A percentile compares a stretch with the other conserved stretches of the same genome.
Evolutionary conservation across 441 rosid genomes (phyloP).

Genomic region (Corymbia calophylla): DNA sequence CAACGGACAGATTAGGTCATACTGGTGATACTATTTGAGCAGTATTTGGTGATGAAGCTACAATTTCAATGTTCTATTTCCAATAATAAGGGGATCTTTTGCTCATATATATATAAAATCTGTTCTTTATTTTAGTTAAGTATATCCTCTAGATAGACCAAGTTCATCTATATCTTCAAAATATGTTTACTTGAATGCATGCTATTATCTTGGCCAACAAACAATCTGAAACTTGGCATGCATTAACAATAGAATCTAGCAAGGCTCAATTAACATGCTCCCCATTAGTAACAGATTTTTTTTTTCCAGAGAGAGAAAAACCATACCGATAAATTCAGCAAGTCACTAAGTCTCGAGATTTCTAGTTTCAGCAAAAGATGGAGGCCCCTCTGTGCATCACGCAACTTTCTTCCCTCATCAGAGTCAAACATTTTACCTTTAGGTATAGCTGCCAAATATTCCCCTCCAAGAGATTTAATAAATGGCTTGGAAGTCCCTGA

Average conservation of each 20-base stretch:
- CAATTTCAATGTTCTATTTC: neutral
- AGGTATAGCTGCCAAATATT: constrained; percentile 21
- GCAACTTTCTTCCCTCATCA: constrained; percentile 22
- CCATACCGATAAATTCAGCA: constrained; percentile 62
- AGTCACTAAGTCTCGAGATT: constrained; percentile 58
- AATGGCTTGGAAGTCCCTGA: neutral
- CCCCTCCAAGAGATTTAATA: constrained; percentile 4
- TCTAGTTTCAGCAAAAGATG: constrained; percentile 52
- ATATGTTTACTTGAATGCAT: no score
- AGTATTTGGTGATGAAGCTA: neutral
- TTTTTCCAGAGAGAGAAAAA: constrained; percentile 14
- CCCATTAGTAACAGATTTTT: constrained; percentile 5
- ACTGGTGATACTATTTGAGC: neutral
- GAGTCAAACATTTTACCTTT: constrained; percentile 24
- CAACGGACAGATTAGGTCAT: neutral
- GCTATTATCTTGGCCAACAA: neutral
- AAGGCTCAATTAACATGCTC: neutral
- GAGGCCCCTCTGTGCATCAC: constrained; percentile 53
- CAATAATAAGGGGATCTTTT: neutral
- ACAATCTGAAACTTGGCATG: neutral
- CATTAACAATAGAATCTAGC: neutral
- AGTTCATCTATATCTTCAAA: neutral
- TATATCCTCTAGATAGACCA: neutral
- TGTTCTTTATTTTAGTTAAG: neutral
- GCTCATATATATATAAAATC: neutral